phyloP scores from a whole-genome alignment of 2,329 filamentous ascomycete species.

The Rachicladosporium sp. region DNA sequence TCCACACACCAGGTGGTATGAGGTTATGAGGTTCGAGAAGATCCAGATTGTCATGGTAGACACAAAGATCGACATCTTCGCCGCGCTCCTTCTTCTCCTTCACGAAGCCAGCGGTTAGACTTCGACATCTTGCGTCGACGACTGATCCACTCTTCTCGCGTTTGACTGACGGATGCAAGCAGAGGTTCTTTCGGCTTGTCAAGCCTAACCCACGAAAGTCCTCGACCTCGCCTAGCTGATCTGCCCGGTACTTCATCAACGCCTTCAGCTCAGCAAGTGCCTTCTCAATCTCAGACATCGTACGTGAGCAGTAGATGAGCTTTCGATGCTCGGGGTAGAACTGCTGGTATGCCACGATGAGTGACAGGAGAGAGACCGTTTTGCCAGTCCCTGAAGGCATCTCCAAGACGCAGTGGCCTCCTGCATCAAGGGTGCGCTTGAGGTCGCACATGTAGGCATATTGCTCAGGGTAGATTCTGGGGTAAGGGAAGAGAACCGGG shows the following conservation, averaged over 20 bases:
- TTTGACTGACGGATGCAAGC: conserved; percentile 90
- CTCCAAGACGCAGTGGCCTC: conserved; percentile 90
- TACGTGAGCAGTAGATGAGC: conserved; percentile 97
- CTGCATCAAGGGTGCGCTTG: conserved; percentile 80
- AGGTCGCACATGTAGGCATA: conserved; percentile 77
- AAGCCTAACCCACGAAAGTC: conserved; percentile 90
- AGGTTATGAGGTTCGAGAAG: conserved; percentile 92
- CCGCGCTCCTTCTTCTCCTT: conserved; percentile 95
- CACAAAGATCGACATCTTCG: conserved; percentile 85
- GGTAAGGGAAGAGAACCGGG: conserved; percentile 62
- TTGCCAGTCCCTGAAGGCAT: conserved; percentile 99
- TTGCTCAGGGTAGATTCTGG: conserved; percentile 61
- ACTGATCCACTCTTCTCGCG: conserved; percentile 88
- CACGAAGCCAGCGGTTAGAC: conserved; percentile 89
- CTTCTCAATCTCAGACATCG: conserved; percentile 99
- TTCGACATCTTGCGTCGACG: conserved; percentile 91
- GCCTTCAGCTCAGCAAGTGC: conserved; percentile 81
- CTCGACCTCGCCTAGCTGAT: conserved; percentile 80
- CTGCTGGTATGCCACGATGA: conserved; percentile 95
- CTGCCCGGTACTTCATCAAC: conserved; percentile 85
- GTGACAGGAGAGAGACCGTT: conserved; percentile 83
- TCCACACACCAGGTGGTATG: conserved; percentile 90
- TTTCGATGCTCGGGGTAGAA: conserved; percentile 88
- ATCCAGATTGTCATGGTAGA: conserved; percentile 98
- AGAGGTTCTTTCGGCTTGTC: conserved; percentile 94